These are phyloP conservation scores for Rachicladosporium sp. DNA, from an alignment of 2,329 filamentous ascomycete genomes.

Conservation along the genomic window DNA sequence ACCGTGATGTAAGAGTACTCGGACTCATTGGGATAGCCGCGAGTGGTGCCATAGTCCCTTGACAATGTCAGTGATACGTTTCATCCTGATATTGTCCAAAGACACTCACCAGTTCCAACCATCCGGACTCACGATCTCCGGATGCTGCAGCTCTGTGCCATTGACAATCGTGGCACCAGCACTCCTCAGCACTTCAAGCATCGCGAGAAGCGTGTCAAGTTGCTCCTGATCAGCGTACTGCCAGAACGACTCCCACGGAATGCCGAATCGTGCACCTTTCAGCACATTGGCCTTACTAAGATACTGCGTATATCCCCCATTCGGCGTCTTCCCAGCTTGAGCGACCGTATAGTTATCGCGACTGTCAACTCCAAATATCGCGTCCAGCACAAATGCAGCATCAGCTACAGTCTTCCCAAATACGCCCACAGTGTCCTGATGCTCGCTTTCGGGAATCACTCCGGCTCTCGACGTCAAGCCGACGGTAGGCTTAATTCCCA, in stretches of 20 bases:
- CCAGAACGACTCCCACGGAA: conserved; percentile 66
- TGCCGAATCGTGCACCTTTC: conserved; percentile 51
- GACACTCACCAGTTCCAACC: conserved; percentile 59
- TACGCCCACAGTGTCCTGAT: conserved; percentile 57
- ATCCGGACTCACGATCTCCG: conserved; percentile 49
- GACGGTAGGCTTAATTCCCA: conserved; percentile 66
- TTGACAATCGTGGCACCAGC: conserved; percentile 59
- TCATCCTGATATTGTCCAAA: too few species aligned
- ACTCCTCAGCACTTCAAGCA: conserved; percentile 41
- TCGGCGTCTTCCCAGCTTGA: conserved; percentile 43
- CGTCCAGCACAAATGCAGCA: conserved; percentile 52
- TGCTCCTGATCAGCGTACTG: conserved; percentile 45
- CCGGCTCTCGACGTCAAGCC: conserved; percentile 52
- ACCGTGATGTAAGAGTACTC: conserved; percentile 63
- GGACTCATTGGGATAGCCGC: conserved; percentile 55
- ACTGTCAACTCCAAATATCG: conserved; percentile 52
- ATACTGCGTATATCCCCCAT: conserved; percentile 44
- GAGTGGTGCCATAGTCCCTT: conserved; percentile 46
- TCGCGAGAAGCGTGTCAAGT: conserved; percentile 36
- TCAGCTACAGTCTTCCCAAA: conserved; percentile 60
- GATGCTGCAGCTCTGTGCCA: conserved; percentile 54
- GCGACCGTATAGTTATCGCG: conserved; percentile 54
- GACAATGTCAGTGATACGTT: conserved; percentile 1
- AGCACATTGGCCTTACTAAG: conserved; percentile 44
- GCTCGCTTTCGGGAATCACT: conserved; percentile 50